Conservation (phyloP, 2,329 filamentous ascomycete genomes). For the Hypoxylon sp. region DNA sequence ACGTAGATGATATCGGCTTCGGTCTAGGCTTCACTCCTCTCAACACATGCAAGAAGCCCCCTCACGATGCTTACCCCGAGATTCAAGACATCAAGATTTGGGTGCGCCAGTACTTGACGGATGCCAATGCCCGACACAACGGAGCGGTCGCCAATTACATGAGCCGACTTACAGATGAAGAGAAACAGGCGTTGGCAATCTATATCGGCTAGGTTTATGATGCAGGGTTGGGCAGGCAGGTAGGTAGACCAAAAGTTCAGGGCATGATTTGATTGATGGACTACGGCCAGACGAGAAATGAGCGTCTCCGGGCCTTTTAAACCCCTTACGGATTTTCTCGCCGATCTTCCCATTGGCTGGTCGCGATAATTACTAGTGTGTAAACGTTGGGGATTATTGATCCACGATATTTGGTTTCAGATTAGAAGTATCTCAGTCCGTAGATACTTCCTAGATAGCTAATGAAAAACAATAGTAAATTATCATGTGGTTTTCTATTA, state of each 20-base stretch:
- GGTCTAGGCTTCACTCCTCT: constrained; percentile 93
- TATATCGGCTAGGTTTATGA: constrained; percentile 52
- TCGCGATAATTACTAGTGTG: no score
- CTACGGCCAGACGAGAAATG: constrained; percentile 22
- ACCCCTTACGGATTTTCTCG: no score
- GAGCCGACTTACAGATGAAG: constrained; percentile 72
- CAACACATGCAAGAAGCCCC: constrained; percentile 82
- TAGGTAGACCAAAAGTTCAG: constrained; percentile 26
- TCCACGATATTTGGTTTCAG: no score
- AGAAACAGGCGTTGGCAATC: constrained; percentile 60
- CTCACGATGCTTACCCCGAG: constrained; percentile 85
- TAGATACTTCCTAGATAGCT: no score
- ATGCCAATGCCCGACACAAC: constrained; percentile 76
- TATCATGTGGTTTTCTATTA: no score
- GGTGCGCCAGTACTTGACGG: constrained; percentile 81
- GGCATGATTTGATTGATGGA: constrained; percentile 19
- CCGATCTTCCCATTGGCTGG: no score
- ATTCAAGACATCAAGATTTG: constrained; percentile 83
- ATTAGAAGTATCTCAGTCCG: no score
- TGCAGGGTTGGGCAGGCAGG: not conserved
- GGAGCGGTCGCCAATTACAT: constrained; percentile 78
- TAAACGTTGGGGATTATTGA: no score
- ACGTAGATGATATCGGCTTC: constrained; percentile 94
- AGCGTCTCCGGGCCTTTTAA: constrained; percentile 22
- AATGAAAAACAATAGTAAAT: no score